Percentiles rank a stretch among this genome's conserved stretches.
Conservation (phyloP, 495 filamentous ascomycete species). For the Daldinia decipiens region DNA sequence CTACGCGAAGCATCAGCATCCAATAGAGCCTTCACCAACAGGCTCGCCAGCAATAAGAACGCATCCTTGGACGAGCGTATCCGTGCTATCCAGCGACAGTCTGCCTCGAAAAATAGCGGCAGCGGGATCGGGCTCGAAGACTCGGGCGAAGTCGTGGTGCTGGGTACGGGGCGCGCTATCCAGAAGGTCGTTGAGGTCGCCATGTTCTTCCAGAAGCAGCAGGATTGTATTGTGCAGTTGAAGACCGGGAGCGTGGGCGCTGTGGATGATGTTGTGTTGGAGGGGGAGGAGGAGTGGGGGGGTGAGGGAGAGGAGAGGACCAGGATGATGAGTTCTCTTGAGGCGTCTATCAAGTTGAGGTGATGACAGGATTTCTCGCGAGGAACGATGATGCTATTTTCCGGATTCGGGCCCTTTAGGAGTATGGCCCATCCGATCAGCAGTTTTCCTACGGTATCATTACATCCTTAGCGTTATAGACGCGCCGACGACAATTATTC, state of each 20-base stretch:
- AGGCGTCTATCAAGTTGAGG: constrained; percentile 69
- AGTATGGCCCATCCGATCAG: background rate
- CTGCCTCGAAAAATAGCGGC: constrained; percentile 19
- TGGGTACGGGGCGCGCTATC: constrained; percentile 84
- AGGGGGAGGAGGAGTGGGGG: constrained; percentile 56
- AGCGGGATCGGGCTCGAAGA: constrained; percentile 41
- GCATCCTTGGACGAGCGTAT: constrained; percentile 55
- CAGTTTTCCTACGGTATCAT: background rate
- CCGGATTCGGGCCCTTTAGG: background rate
- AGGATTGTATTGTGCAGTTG: constrained; percentile 65
- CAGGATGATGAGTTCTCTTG: constrained; percentile 72
- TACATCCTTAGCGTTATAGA: no score
- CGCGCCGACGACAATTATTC: no score
- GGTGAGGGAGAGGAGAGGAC: constrained; percentile 66
- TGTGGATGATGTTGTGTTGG: constrained; percentile 73
- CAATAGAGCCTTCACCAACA: constrained; percentile 53
- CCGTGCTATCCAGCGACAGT: constrained; percentile 54
- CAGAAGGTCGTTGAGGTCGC: constrained; percentile 72
- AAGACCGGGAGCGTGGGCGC: constrained; percentile 72
- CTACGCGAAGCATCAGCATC: constrained; percentile 58
- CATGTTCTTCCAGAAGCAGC: constrained; percentile 69
- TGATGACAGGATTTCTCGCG: constrained; percentile 46
- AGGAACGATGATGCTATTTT: background rate
- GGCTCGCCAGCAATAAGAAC: constrained; percentile 47
- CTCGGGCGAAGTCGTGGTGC: constrained; percentile 72